Conservation (phyloP, 805 yeast species). For the Suhomyces kilbournensis region DNA sequence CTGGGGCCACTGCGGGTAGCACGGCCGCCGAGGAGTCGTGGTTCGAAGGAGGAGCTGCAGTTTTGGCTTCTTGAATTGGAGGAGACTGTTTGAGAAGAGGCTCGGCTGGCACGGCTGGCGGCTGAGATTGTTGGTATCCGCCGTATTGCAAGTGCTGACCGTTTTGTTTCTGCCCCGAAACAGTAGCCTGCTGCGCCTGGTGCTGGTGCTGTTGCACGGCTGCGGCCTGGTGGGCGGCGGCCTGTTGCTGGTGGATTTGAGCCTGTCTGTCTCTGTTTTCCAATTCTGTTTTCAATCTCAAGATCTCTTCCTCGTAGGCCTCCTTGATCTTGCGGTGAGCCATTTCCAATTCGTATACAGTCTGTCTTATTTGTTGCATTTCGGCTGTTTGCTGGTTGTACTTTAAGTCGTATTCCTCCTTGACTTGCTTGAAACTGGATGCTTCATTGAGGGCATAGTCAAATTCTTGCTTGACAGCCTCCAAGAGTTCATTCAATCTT, state of each 20-base stretch:
- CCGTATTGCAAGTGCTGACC: constrained; percentile 13
- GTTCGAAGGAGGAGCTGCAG: constrained; percentile 1
- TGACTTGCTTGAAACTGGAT: constrained; percentile 77
- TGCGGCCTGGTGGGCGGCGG: constrained; percentile 40
- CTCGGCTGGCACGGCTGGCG: constrained; percentile 12
- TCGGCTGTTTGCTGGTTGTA: constrained; percentile 90
- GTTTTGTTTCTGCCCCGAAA: constrained; percentile 20
- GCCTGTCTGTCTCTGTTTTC: constrained; percentile 71
- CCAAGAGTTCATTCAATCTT: constrained; percentile 73
- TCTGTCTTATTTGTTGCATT: constrained; percentile 89
- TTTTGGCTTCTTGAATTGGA: constrained; percentile 15
- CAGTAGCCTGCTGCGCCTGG: constrained; percentile 39
- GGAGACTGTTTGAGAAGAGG: constrained; percentile 17
- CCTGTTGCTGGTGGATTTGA: constrained; percentile 34
- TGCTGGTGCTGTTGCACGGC: constrained; percentile 35
- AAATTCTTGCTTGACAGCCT: constrained; percentile 89
- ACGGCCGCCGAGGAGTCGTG: background rate
- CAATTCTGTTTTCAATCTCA: constrained; percentile 78
- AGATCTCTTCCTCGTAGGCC: constrained; percentile 90
- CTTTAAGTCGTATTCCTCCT: constrained; percentile 88
- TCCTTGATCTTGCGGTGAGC: constrained; percentile 95
- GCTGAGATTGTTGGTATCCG: constrained; percentile 14
- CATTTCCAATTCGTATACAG: constrained; percentile 89
- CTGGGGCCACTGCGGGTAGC: constrained; percentile 9
- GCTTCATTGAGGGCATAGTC: constrained; percentile 84